Conservation (phyloP, 2,329 filamentous ascomycete genomes). For the Alternaria incomplexa region DNA sequence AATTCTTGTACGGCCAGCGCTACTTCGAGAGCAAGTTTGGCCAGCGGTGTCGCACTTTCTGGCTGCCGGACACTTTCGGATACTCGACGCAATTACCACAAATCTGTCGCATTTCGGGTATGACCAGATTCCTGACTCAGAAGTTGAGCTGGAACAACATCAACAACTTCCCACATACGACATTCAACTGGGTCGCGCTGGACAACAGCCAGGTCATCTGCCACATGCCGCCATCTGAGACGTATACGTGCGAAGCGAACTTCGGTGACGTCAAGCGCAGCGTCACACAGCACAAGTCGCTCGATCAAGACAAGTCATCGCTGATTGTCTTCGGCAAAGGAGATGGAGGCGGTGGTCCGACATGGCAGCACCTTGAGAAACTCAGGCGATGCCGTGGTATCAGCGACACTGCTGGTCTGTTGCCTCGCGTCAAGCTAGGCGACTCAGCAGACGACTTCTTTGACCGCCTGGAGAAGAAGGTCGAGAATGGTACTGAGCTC, state of each 20-base stretch:
- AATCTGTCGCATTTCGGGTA: conserved; percentile 89
- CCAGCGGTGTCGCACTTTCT: conserved; percentile 87
- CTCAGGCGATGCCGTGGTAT: conserved; percentile 89
- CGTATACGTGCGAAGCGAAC: conserved; percentile 91
- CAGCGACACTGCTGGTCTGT: conserved; percentile 80
- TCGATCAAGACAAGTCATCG: conserved; percentile 90
- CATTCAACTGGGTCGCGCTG: conserved; percentile 96
- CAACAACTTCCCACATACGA: conserved; percentile 98
- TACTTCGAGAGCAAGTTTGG: conserved; percentile 96
- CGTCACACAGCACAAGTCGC: conserved; percentile 89
- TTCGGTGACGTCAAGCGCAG: conserved; percentile 94
- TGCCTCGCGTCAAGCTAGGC: conserved; percentile 89
- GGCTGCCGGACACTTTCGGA: conserved; percentile 97
- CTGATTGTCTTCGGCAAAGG: conserved; percentile 95
- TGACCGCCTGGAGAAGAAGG: conserved; percentile 80
- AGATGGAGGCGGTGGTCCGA: conserved; percentile 93
- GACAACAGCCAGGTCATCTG: conserved; percentile 97
- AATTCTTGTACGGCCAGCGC: conserved; percentile 94
- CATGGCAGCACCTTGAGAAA: conserved; percentile 93
- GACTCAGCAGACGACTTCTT: conserved; percentile 95
- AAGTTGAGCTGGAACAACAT: conserved; percentile 99
- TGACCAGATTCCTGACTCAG: conserved; percentile 96
- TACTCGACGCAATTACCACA: conserved; percentile 96
- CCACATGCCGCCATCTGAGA: conserved; percentile 96
- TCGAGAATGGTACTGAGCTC: conserved; percentile 69